Percentiles rank a stretch among this genome's conserved stretches.
Conservation (phyloP, 305 asterid genomes). For the Solanum hybrid region DNA sequence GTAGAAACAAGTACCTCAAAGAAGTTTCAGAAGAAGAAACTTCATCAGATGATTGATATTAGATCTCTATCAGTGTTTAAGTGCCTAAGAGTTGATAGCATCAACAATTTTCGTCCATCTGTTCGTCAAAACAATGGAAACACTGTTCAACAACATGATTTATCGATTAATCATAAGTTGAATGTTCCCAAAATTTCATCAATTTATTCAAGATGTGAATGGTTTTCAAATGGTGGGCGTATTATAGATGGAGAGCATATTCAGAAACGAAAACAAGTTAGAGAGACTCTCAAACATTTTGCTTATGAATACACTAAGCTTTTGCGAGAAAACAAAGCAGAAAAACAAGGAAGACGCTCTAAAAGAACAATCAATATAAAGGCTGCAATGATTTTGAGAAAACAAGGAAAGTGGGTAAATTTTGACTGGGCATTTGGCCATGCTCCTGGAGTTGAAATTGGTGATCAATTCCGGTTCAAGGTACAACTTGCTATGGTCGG, state of each 20-base stretch:
- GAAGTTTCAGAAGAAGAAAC: neutral
- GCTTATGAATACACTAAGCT: slow-evolving; percentile 5
- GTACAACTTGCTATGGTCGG: slow-evolving; percentile 19
- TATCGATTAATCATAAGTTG: neutral
- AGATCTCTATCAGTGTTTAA: neutral
- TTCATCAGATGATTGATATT: neutral
- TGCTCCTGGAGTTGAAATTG: slow-evolving; percentile 25
- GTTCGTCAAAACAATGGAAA: neutral
- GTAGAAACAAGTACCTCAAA: slow-evolving; percentile 7
- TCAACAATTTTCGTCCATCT: neutral
- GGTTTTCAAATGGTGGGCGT: neutral
- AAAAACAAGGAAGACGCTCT: neutral
- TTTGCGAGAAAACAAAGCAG: neutral
- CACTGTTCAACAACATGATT: neutral
- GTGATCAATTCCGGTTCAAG: slow-evolving; percentile 26
- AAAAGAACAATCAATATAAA: slow-evolving; percentile 1
- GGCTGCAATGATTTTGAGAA: slow-evolving; percentile 18
- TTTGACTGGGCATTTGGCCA: slow-evolving; percentile 2
- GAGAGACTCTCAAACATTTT: neutral
- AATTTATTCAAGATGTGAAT: neutral
- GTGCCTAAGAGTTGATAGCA: neutral
- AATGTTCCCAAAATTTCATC: neutral
- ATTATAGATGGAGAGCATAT: neutral
- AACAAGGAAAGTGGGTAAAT: slow-evolving; percentile 13
- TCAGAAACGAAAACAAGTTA: slow-evolving; percentile 2